These are phyloP conservation scores for Ploettnerulaceae sp. DNA, from an alignment of 2,329 filamentous ascomycete genomes.

Conservation along the genomic window DNA sequence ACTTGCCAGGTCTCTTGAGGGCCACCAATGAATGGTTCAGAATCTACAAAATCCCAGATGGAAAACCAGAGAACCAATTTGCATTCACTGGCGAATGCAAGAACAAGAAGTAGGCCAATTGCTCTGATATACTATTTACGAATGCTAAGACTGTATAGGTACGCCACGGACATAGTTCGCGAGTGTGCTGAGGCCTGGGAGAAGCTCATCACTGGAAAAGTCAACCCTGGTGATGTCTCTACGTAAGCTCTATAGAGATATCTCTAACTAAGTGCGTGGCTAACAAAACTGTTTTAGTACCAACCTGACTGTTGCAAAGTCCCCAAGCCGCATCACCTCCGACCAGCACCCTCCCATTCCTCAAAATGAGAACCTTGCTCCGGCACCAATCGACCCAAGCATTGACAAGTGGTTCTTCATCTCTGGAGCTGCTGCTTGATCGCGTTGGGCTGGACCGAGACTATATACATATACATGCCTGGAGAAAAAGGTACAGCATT, in stretches of 20 bases:
- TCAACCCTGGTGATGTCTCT: slow-evolving; percentile 68
- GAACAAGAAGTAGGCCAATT: slow-evolving; percentile 77
- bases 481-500: slow-evolving; percentile 15
- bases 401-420: slow-evolving; percentile 99
- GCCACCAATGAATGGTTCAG: slow-evolving; percentile 99
- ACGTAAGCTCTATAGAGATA: slow-evolving; percentile 56
- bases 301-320: slow-evolving; percentile 74
- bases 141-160: slow-evolving; percentile 46
- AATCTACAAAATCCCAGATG: slow-evolving; percentile 99
- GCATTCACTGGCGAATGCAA: slow-evolving; percentile 99
- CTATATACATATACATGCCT: slow-evolving; percentile 13
- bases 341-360: slow-evolving; percentile 73
- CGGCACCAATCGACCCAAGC: slow-evolving; percentile 88
- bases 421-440: slow-evolving; percentile 83
- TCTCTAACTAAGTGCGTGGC: not conserved
- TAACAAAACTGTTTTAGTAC: slow-evolving; percentile 50
- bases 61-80: slow-evolving; percentile 99
- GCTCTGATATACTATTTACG: not conserved
- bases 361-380: slow-evolving; percentile 69
- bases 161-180: slow-evolving; percentile 90
- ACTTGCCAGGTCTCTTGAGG: slow-evolving; percentile 91
- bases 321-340: slow-evolving; percentile 64
- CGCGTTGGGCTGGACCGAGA: slow-evolving; percentile 1
- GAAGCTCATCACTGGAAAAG: slow-evolving; percentile 89
- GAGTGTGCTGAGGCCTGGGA: slow-evolving; percentile 98